These are phyloP conservation scores for Vitis cinerea DNA, from an alignment of 164 flowering plant species.

Conservation along the genomic window DNA sequence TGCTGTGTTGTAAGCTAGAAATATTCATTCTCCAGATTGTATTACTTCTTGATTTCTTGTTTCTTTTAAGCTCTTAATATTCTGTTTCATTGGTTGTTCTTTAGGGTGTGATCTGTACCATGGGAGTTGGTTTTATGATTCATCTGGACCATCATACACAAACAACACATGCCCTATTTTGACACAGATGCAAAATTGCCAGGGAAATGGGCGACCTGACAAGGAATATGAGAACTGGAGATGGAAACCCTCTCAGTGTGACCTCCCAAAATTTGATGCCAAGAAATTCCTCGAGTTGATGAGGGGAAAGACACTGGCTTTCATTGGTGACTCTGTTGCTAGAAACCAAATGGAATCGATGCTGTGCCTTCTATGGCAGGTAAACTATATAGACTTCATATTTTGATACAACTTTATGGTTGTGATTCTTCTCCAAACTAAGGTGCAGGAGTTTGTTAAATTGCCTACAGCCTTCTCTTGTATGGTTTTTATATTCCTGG, in stretches of 20 bases:
- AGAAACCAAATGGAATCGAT: conserved; percentile 96
- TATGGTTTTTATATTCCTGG: too few species aligned
- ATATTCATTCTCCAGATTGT: too few species aligned
- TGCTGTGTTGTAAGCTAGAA: too few species aligned
- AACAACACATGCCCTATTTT: conserved; percentile 83
- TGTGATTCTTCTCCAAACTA: too few species aligned
- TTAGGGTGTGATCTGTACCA: conserved; percentile 78
- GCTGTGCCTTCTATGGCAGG: conserved; percentile 97
- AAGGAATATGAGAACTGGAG: conserved; percentile 89
- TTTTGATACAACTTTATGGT: too few species aligned
- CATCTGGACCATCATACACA: conserved; percentile 72
- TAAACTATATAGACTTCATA: conserved; percentile 4
- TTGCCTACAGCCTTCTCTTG: too few species aligned
- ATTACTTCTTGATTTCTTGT: neutral
- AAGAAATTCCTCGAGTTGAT: conserved; percentile 80
- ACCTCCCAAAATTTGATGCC: conserved; percentile 83
- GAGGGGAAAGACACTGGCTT: conserved; percentile 93
- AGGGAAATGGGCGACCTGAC: conserved; percentile 96
- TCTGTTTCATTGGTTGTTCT: conserved; percentile 3
- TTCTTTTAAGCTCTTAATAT: neutral
- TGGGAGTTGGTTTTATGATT: conserved; percentile 79
- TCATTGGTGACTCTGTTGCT: conserved; percentile 95
- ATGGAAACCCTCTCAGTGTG: conserved; percentile 86
- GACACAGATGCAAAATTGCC: conserved; percentile 97
- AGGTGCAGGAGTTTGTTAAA: too few species aligned